phyloP scores from a whole-genome alignment of 129 eudicot genomes.

The Chrysanthemum lavandulifolium region DNA sequence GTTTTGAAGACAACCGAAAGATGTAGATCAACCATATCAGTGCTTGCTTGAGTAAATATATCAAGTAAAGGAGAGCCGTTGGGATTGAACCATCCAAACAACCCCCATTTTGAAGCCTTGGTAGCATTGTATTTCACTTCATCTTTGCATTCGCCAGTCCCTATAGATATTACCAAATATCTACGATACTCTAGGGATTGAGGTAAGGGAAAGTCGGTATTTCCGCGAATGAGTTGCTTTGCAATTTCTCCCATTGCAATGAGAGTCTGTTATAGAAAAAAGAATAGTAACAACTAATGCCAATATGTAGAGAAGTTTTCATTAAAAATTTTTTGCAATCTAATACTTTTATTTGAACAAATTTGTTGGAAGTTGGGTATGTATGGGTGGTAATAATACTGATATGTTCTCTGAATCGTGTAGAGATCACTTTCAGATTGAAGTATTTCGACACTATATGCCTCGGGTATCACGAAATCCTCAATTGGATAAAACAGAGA shows the following conservation, averaged over 20 bases:
- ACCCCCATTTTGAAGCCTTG: slow-evolving; percentile 47
- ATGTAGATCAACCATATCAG: slow-evolving; percentile 46
- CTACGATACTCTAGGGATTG: slow-evolving; percentile 31
- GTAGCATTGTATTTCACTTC: slow-evolving; percentile 27
- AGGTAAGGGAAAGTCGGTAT: slow-evolving; percentile 4
- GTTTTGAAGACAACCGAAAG: slow-evolving; percentile 42
- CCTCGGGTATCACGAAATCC: too few species aligned
- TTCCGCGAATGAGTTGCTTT: slow-evolving; percentile 27
- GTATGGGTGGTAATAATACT: too few species aligned
- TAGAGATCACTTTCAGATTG: too few species aligned
- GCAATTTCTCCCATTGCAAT: slow-evolving; percentile 47
- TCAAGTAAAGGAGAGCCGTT: slow-evolving; percentile 50
- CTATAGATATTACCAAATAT: slow-evolving; percentile 48
- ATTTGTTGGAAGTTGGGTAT: too few species aligned
- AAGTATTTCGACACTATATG: too few species aligned
- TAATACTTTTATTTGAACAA: neutral
- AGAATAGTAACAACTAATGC: neutral
- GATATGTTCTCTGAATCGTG: too few species aligned
- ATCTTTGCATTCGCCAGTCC: slow-evolving; percentile 42
- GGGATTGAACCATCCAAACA: slow-evolving; percentile 33
- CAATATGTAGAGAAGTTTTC: too few species aligned
- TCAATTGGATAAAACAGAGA: too few species aligned
- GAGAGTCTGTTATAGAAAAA: slow-evolving; percentile 32
- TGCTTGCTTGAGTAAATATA: slow-evolving; percentile 41
- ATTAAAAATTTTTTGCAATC: too few species aligned